A percentile compares a stretch with the other conserved stretches of the same genome.
Conservation (phyloP, 163 green algal species). For the Volvox carteri region DNA sequence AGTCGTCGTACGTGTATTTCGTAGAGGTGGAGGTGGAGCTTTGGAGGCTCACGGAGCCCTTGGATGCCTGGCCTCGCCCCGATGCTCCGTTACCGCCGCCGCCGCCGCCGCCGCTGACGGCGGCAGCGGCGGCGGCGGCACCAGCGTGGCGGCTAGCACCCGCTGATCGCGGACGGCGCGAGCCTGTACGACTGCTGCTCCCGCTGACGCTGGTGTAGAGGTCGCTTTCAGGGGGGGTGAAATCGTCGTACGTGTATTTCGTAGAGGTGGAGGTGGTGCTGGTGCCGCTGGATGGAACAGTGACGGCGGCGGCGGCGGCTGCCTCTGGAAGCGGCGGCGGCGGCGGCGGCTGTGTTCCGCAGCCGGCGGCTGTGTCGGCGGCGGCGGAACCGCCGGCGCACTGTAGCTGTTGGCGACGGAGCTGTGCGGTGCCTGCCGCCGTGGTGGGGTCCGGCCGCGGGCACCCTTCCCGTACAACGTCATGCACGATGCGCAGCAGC, state of each 20-base stretch:
- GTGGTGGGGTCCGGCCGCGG: constrained; percentile 43
- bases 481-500: constrained; percentile 38
- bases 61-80: too few relatives aligned
- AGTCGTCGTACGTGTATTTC: constrained; percentile 41
- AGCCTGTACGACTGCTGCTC: constrained; percentile 19
- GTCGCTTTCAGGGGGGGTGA: constrained; percentile 38
- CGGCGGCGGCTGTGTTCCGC: neutral
- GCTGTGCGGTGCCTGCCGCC: neutral
- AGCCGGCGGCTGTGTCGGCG: neutral
- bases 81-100: too few relatives aligned
- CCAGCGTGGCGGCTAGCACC: too few relatives aligned
- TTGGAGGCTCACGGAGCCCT: too few relatives aligned
- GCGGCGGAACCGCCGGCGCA: neutral
- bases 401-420: neutral
- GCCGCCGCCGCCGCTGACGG: too few relatives aligned
- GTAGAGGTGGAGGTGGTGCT: neutral
- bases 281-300: neutral
- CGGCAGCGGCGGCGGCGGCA: too few relatives aligned
- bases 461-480: constrained; percentile 37
- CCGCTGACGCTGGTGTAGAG: constrained; percentile 30
- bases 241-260: constrained; percentile 41
- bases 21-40: neutral
- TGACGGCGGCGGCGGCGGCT: neutral
- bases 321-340: neutral
- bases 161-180: too few relatives aligned